Evolutionary conservation across 2,329 filamentous ascomycete genomes (phyloP).

Genomic region (Microdochium nivale): DNA sequence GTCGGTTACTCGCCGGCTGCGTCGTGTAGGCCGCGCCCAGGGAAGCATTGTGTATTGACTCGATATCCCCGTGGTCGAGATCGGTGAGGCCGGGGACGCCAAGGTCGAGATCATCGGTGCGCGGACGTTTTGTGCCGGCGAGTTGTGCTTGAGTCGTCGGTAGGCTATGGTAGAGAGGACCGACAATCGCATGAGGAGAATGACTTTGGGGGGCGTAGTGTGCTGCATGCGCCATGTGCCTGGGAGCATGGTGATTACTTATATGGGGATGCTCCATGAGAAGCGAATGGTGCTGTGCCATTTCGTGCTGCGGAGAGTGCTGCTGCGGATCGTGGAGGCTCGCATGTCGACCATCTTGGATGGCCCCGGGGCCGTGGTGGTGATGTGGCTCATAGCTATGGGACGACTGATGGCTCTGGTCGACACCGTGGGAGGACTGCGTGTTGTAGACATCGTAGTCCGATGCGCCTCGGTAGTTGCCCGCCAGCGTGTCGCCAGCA

Average conservation of each 20-base stretch:
- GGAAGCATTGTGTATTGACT: conserved; percentile 43
- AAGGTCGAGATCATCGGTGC: conserved; percentile 51
- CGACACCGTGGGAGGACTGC: conserved; percentile 56
- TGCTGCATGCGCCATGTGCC: conserved; percentile 41
- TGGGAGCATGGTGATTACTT: conserved; percentile 36
- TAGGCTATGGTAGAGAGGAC: conserved; percentile 43
- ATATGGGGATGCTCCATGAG: conserved; percentile 49
- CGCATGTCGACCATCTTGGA: conserved; percentile 37
- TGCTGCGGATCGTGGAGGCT: conserved; percentile 36
- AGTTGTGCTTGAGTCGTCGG: conserved; percentile 25
- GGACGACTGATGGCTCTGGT: conserved; percentile 50
- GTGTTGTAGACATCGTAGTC: conserved; percentile 71
- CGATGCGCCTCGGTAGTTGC: conserved; percentile 61
- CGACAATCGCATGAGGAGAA: conserved; percentile 34
- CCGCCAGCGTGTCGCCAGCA: conserved; percentile 62
- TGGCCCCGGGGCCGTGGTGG: conserved; percentile 29
- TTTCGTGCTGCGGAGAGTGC: conserved; percentile 32
- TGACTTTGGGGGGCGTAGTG: conserved; percentile 42
- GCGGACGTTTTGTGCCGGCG: conserved; percentile 38
- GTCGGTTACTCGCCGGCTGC: conserved; percentile 34
- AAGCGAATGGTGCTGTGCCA: conserved; percentile 43
- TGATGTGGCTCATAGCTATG: conserved; percentile 49
- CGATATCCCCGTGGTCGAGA: conserved; percentile 46
- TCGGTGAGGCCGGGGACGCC: conserved; percentile 40
- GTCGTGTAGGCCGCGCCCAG: conserved; percentile 44